A percentile compares a stretch with the other conserved stretches of the same genome.
Evolutionary conservation across 2,329 filamentous ascomycete genomes (phyloP).

Genomic region (Biscogniauxia sp.): DNA sequence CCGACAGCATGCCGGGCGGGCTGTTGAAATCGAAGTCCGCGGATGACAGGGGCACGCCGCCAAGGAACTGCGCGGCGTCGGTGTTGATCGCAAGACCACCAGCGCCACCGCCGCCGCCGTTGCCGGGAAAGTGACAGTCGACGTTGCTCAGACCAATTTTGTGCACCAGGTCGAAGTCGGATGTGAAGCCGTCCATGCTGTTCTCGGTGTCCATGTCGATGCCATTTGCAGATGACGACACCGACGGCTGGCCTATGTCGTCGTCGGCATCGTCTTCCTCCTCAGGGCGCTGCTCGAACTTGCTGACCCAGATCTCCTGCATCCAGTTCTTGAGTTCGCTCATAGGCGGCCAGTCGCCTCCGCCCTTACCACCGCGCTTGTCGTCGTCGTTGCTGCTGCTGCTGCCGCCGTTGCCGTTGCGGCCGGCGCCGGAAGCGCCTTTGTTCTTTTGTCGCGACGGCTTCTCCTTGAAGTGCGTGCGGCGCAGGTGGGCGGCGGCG

Average conservation of each 20-base stretch:
- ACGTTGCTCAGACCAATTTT: conserved; percentile 3
- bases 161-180: conserved; percentile 16
- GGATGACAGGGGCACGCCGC: conserved; percentile 29
- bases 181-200: conserved; percentile 22
- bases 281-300: conserved; percentile 28
- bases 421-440: conserved; percentile 28
- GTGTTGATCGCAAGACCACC: conserved; percentile 17
- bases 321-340: conserved; percentile 59
- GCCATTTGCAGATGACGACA: conserved; percentile 23
- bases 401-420: conserved; percentile 52
- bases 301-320: conserved; percentile 47
- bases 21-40: conserved; percentile 30
- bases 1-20: conserved; percentile 19
- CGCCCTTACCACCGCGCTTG: conserved; percentile 54
- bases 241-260: conserved; percentile 34
- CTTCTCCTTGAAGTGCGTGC: conserved; percentile 80
- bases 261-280: conserved; percentile 40
- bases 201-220: conserved; percentile 18
- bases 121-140: conserved; percentile 22
- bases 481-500: conserved; percentile 82
- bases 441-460: conserved; percentile 44
- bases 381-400: conserved; percentile 38
- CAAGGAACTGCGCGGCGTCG: conserved; percentile 15
- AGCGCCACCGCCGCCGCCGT: not conserved
- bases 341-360: conserved; percentile 56